These are phyloP conservation scores for Quercus tomentella DNA, from an alignment of 331 rosid genomes.

Conservation along the genomic window DNA sequence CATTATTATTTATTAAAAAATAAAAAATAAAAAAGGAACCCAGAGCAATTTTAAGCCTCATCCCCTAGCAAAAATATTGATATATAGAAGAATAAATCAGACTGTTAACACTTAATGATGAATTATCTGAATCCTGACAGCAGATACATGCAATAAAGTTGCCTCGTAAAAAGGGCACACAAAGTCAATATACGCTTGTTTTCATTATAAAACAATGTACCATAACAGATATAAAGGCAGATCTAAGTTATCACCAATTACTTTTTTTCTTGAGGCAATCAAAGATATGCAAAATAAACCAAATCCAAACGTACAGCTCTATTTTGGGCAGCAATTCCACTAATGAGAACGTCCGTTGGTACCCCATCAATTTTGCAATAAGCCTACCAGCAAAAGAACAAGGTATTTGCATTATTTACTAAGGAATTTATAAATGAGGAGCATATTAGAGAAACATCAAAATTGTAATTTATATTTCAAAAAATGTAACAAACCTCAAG, in stretches of 20 bases:
- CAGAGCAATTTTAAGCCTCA: constrained; percentile 22
- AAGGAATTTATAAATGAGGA: constrained; percentile 5
- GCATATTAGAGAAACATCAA: background rate
- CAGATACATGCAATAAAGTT: background rate
- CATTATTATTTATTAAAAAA: background rate
- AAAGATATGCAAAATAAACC: background rate
- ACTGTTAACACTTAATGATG: background rate
- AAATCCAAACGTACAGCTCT: constrained; percentile 76
- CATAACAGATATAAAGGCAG: background rate
- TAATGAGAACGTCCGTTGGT: constrained; percentile 61
- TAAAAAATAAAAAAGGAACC: background rate
- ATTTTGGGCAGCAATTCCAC: constrained; percentile 71
- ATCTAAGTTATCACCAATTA: background rate
- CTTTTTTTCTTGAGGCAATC: background rate
- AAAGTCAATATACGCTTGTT: background rate
- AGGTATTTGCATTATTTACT: background rate
- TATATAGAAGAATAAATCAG: background rate
- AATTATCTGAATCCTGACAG: background rate
- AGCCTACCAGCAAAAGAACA: constrained; percentile 44
- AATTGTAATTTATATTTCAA: background rate
- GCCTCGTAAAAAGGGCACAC: background rate
- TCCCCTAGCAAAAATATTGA: background rate
- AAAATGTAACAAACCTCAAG: constrained; percentile 54
- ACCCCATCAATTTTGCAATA: constrained; percentile 88
- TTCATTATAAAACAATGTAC: background rate